Conservation (phyloP, 2,329 filamentous ascomycete species). For the Myriangium duriaei region DNA sequence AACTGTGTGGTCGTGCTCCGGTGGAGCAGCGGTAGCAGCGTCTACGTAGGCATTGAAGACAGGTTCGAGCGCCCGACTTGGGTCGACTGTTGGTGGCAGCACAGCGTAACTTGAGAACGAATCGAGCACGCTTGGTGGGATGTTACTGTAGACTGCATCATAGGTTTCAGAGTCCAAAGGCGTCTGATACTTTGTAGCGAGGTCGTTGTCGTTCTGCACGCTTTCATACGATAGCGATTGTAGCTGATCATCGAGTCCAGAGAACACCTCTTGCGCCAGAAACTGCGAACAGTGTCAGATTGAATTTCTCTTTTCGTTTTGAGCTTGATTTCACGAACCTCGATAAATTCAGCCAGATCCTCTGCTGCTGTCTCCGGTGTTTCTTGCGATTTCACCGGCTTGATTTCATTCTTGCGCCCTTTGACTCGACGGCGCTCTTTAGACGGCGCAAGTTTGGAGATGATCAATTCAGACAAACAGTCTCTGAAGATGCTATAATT, state of each 20-base stretch:
- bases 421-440: conserved; percentile 35
- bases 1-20: conserved; percentile 39
- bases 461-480: conserved; percentile 55
- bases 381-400: conserved; percentile 17
- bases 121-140: conserved; percentile 52
- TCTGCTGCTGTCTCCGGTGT: conserved; percentile 37
- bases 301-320: neutral
- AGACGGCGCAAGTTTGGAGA: conserved; percentile 45
- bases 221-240: conserved; percentile 48
- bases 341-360: conserved; percentile 67
- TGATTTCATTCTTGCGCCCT: conserved; percentile 28
- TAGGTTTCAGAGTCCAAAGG: conserved; percentile 31
- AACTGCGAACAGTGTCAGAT: conserved; percentile 36
- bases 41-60: conserved; percentile 52
- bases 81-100: conserved; percentile 35
- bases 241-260: conserved; percentile 48
- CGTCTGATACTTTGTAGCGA: conserved; percentile 44
- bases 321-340: conserved; percentile 31
- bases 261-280: conserved; percentile 57
- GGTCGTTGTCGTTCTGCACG: conserved; percentile 36
- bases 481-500: conserved; percentile 64
- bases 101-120: conserved; percentile 56
- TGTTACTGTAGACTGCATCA: conserved; percentile 37
- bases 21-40: conserved; percentile 47
- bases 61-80: conserved; percentile 47